Conservation (phyloP, 2,329 filamentous ascomycete genomes). For the Fusarium sp. region DNA sequence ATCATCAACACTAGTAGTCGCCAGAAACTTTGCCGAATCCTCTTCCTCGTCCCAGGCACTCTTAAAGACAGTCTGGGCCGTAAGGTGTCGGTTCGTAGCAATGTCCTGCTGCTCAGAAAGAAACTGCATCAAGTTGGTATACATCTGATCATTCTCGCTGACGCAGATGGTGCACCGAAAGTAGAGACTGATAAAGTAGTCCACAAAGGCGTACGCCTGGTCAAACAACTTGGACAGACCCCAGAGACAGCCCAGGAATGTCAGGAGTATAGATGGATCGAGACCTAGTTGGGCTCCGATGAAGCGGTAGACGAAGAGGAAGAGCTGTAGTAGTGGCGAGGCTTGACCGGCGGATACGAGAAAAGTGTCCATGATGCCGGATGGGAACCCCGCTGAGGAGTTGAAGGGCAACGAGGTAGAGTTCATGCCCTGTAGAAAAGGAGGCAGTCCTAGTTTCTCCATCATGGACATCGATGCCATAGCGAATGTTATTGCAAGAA, state of each 20-base stretch:
- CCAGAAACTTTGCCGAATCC: conserved; percentile 51
- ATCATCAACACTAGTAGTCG: conserved; percentile 50
- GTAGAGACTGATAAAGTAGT: conserved; percentile 52
- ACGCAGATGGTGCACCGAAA: conserved; percentile 63
- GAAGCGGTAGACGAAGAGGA: conserved; percentile 57
- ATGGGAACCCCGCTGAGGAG: conserved; percentile 37
- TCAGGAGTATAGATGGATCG: conserved; percentile 58
- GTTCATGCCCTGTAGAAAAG: conserved; percentile 39
- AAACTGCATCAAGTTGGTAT: conserved; percentile 65
- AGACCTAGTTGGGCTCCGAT: conserved; percentile 56
- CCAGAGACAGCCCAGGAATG: conserved; percentile 58
- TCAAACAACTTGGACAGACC: conserved; percentile 50
- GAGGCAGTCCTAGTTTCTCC: conserved; percentile 43
- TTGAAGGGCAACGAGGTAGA: conserved; percentile 35
- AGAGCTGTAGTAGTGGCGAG: conserved; percentile 52
- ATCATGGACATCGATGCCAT: conserved; percentile 45
- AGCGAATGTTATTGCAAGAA: neutral
- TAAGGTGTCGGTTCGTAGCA: conserved; percentile 59
- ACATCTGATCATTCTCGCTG: conserved; percentile 64
- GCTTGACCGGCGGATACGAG: conserved; percentile 55
- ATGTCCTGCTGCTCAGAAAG: conserved; percentile 62
- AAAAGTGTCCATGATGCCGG: conserved; percentile 54
- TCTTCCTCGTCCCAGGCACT: conserved; percentile 65
- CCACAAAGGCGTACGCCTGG: conserved; percentile 48
- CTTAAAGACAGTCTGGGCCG: conserved; percentile 62